Conservation (phyloP, 2,329 filamentous ascomycete species). For the Neocatenulostroma microsporum region DNA sequence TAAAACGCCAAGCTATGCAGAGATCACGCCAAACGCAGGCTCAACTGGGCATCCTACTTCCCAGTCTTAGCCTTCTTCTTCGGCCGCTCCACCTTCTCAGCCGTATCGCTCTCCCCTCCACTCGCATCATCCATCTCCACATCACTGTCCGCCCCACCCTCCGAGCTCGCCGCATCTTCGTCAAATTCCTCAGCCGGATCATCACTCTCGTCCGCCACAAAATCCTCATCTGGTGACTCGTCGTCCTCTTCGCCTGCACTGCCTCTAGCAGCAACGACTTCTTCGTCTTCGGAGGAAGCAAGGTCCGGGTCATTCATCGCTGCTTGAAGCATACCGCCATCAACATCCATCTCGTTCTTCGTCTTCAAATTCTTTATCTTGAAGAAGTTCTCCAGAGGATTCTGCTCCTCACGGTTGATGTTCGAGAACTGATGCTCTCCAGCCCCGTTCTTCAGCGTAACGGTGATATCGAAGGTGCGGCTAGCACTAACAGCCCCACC, state of each 20-base stretch:
- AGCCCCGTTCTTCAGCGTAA: conserved; percentile 77
- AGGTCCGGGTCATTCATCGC: conserved; percentile 70
- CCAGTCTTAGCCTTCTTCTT: conserved; percentile 57
- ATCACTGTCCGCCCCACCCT: conserved; percentile 50
- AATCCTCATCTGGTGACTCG: conserved; percentile 93
- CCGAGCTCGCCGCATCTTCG: conserved; percentile 75
- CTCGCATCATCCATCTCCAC: conserved; percentile 60
- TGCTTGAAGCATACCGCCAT: conserved; percentile 63
- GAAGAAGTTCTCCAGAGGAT: conserved; percentile 95
- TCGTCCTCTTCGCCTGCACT: conserved; percentile 94
- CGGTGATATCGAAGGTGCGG: conserved; percentile 94
- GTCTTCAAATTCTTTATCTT: conserved; percentile 89
- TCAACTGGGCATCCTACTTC: no score
- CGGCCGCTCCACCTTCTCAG: conserved; percentile 48
- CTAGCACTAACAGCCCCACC: conserved; percentile 88
- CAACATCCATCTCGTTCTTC: conserved; percentile 98
- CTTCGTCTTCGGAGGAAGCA: conserved; percentile 68
- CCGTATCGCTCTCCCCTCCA: conserved; percentile 42
- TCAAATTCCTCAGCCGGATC: conserved; percentile 97
- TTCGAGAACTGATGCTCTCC: conserved; percentile 96
- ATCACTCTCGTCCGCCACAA: conserved; percentile 81
- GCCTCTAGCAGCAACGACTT: conserved; percentile 67
- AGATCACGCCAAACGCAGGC: no score
- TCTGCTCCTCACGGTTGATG: conserved; percentile 96
- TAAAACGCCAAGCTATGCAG: no score